Conservation (phyloP, 1,139 yeast genomes). For the Williopsis jadinii region DNA sequence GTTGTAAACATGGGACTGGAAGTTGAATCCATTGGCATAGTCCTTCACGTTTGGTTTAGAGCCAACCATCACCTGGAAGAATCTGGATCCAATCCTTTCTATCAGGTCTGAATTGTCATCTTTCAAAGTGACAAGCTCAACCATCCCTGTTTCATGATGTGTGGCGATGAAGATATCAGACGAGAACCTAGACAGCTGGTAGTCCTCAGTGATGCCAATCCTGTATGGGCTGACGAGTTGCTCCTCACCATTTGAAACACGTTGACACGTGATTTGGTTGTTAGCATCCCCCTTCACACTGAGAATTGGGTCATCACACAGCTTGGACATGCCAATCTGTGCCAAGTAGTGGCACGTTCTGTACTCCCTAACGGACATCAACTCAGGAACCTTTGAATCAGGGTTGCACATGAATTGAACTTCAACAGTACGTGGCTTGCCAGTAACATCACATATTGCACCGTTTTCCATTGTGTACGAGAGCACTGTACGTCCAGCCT, state of each 20-base stretch:
- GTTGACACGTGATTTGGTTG: constrained; percentile 37
- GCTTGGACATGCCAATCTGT: constrained; percentile 47
- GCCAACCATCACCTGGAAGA: too few relatives aligned
- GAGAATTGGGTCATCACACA: constrained; percentile 52
- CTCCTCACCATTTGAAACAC: constrained; percentile 17
- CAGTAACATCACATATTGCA: constrained; percentile 66
- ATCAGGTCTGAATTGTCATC: background rate
- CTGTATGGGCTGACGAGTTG: background rate
- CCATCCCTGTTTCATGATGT: too few relatives aligned
- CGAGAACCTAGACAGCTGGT: constrained; percentile 1
- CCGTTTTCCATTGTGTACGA: constrained; percentile 56
- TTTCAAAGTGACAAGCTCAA: background rate
- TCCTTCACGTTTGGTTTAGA: too few relatives aligned
- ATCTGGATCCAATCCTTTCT: too few relatives aligned
- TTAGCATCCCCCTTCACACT: constrained; percentile 32
- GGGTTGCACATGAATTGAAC: constrained; percentile 65
- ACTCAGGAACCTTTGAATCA: constrained; percentile 19
- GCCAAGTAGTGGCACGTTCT: constrained; percentile 68
- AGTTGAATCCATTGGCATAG: too few relatives aligned
- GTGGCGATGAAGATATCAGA: constrained; percentile 1
- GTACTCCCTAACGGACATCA: constrained; percentile 51
- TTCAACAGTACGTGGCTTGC: constrained; percentile 52
- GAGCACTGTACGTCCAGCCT: constrained; percentile 36
- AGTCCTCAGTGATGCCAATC: constrained; percentile 2
- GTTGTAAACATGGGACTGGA: too few relatives aligned